Evolutionary conservation across 345 rosid genomes (phyloP).

Genomic region (Lagerstroemia speciosa): DNA sequence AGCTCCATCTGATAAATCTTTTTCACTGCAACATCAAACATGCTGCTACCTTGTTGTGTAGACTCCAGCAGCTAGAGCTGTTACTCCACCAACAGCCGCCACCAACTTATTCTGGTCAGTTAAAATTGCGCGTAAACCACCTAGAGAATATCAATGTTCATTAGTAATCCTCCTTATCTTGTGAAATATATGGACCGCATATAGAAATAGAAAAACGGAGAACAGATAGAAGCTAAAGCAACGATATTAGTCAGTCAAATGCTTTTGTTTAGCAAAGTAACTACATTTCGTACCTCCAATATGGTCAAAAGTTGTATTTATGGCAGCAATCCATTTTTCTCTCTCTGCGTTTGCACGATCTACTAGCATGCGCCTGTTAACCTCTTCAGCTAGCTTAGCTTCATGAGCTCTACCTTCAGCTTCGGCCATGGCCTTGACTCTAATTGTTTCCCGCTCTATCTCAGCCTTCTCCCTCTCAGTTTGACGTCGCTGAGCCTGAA

Average conservation of each 20-base stretch:
- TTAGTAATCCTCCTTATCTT: not conserved
- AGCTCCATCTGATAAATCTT: not conserved
- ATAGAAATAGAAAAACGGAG: not conserved
- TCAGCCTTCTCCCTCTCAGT: constrained; percentile 98
- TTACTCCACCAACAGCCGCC: constrained; percentile 90
- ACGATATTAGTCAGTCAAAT: not conserved
- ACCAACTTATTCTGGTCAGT: constrained; percentile 95
- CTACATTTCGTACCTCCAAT: constrained; percentile 57
- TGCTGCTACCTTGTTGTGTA: constrained; percentile 79
- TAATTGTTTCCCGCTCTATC: constrained; percentile 94
- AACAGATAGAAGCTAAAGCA: not conserved
- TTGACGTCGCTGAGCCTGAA: constrained; percentile 82
- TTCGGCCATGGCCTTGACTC: constrained; percentile 92
- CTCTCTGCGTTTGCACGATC: constrained; percentile 98
- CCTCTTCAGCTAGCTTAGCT: constrained; percentile 90
- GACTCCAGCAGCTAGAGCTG: constrained; percentile 96
- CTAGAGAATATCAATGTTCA: constrained; percentile 26
- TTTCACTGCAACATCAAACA: not conserved
- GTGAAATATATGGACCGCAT: too few species aligned
- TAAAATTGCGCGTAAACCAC: constrained; percentile 81
- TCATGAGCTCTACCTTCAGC: constrained; percentile 99
- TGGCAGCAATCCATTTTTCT: constrained; percentile 96
- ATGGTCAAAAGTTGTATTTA: constrained; percentile 87
- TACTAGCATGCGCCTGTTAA: constrained; percentile 70
- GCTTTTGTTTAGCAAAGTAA: not conserved